Base-by-base conservation (phyloP, 2,329 filamentous ascomycete genomes). In the Xylariaceae sp. region DNA sequence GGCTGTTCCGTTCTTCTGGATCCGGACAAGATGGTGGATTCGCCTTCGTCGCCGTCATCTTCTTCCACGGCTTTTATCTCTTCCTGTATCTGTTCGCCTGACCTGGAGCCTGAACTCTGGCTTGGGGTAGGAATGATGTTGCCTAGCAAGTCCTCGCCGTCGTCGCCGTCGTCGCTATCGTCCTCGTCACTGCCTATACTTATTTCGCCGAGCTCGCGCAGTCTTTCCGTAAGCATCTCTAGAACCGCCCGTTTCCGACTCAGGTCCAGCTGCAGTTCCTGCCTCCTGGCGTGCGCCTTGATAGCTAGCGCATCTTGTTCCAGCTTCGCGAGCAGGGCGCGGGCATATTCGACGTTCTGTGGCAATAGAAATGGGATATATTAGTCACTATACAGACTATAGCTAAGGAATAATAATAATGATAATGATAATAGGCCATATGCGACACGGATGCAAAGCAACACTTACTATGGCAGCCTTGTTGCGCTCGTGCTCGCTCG, bases 321-420 rank as follows among this genome's bases (percentile, higher is more conserved):
- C 42, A 90, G 78, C 56, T 79, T 84, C 26, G 86, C 79, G 53
- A 91, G 80, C 32, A 88, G 77, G 0, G 77, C 79, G 41, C 84
- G 82, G 26, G 88, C 88, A 67, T 88, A 83, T 61, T 87, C 81
- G 57, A 92, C 75, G 64, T 90, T 91, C 82, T 88, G 59, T 12
- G 6, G 27, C 5, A 7, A 9, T 9, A 29, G 19, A 43, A n/a
- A 41, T 8, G 47, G 19, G 6, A n/a, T 27, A 32, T 27, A 34
- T 48, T 47, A 48, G 41, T 3, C 31, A 8, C 19, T 11, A 55
- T 19, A 19, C 19, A 19, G 19, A 19, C 19, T 19, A 19, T 19
- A 56, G 47, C 50, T 30, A 60, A 26, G 29, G 43, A 51, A 19
- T 6, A 54, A 12, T 19, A 26, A 37, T 35, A 32, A 19, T 6